Percentiles rank a stretch among this genome's conserved stretches.
These are phyloP conservation scores for Phoma sp. DNA, from an alignment of 2,329 filamentous ascomycete species.

Conservation along the genomic window DNA sequence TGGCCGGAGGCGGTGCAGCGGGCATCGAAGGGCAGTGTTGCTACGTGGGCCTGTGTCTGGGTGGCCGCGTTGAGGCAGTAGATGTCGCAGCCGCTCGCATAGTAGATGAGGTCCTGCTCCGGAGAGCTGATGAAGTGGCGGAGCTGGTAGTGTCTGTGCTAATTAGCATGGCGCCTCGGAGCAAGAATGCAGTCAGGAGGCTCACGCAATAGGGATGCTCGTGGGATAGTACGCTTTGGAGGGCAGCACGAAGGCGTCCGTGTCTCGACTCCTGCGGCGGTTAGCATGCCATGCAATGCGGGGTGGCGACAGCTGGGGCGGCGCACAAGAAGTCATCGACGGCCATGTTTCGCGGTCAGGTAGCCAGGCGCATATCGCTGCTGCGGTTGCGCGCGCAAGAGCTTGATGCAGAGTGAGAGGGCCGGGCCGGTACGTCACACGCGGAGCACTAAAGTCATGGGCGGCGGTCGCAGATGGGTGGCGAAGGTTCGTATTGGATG, in stretches of 20 bases:
- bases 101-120: conserved; percentile 79
- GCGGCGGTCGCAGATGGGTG: not conserved
- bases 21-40: conserved; percentile 71
- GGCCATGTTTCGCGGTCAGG: conserved; percentile 44
- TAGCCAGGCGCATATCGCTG: conserved; percentile 38
- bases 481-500: not conserved
- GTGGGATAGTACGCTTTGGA: conserved; percentile 55
- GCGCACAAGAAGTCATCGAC: conserved; percentile 48
- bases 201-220: conserved; percentile 57
- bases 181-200: not conserved
- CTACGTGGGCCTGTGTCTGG: conserved; percentile 75
- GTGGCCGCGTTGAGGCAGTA: conserved; percentile 66
- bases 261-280: conserved; percentile 52
- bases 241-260: conserved; percentile 52
- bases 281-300: conserved; percentile 20
- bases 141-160: conserved; percentile 78
- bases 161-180: conserved; percentile 19
- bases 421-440: conserved; percentile 8
- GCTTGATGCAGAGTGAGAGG: not conserved
- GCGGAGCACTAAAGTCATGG: not conserved
- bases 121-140: conserved; percentile 87
- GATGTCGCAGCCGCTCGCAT: conserved; percentile 73
- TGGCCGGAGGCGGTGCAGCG: conserved; percentile 85
- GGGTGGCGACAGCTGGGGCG: not conserved
- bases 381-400: not conserved